Evolutionary conservation across 2,329 filamentous ascomycete species (phyloP).

Genomic region (Aspergillus pseudoglaucus): DNA sequence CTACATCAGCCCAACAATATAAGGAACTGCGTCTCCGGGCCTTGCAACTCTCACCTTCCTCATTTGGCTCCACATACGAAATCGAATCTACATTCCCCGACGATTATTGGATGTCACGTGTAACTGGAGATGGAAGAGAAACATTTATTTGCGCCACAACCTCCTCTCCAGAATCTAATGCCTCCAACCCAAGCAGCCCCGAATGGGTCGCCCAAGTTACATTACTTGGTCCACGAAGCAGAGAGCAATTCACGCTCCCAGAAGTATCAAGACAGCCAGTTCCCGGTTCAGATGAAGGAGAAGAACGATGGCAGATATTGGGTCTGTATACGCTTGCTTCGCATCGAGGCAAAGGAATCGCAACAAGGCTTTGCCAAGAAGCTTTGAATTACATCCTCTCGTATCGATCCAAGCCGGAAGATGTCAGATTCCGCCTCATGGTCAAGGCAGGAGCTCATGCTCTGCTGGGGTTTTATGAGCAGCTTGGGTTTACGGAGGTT

Average conservation of each 20-base stretch:
- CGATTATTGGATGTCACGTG: slow-evolving; percentile 19
- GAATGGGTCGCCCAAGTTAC: slow-evolving; percentile 28
- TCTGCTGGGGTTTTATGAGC: slow-evolving; percentile 20
- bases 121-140: slow-evolving; percentile 16
- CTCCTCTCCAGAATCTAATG: background rate
- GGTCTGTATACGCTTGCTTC: slow-evolving; percentile 26
- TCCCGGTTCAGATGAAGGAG: slow-evolving; percentile 14
- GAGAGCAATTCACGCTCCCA: slow-evolving; percentile 16
- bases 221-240: slow-evolving; percentile 21
- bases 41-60: slow-evolving; percentile 17
- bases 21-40: slow-evolving; percentile 21
- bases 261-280: slow-evolving; percentile 17
- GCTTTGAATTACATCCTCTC: slow-evolving; percentile 13
- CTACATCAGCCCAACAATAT: slow-evolving; percentile 1
- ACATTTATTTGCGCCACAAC: slow-evolving; percentile 24
- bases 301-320: slow-evolving; percentile 24
- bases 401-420: slow-evolving; percentile 7
- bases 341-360: slow-evolving; percentile 25
- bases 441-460: slow-evolving; percentile 22
- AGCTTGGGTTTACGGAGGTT: slow-evolving; percentile 21
- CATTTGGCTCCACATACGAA: slow-evolving; percentile 27
- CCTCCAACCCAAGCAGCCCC: slow-evolving; percentile 2
- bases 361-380: slow-evolving; percentile 19
- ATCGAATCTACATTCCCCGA: slow-evolving; percentile 20
- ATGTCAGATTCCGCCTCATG: slow-evolving; percentile 21